Conservation (phyloP, 495 filamentous ascomycete genomes). For the Xylaria longipes region DNA sequence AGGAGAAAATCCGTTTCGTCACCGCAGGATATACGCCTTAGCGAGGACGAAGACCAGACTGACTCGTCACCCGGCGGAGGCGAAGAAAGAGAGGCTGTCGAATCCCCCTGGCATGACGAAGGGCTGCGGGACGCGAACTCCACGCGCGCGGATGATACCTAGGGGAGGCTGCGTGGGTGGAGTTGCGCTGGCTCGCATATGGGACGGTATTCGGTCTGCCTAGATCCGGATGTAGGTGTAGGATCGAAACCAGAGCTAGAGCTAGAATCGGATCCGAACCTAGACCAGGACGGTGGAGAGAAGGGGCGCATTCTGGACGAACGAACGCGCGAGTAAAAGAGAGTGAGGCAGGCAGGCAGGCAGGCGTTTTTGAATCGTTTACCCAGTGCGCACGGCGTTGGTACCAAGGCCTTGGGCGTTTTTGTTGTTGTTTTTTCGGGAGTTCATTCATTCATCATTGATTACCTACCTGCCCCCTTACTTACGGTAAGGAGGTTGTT, state of each 20-base stretch:
- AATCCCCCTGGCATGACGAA: conserved; percentile 37
- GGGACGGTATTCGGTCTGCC: not conserved
- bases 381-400: not conserved
- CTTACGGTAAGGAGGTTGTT: not conserved
- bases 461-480: not conserved
- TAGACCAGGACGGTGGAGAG: not conserved
- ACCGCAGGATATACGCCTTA: conserved; percentile 12
- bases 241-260: not conserved
- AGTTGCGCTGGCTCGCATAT: not conserved
- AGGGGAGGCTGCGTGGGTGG: conserved; percentile 21
- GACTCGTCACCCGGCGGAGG: conserved; percentile 23
- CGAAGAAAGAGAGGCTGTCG: conserved; percentile 26
- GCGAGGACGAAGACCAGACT: conserved; percentile 14
- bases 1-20: conserved; percentile 24
- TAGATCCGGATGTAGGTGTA: not conserved
- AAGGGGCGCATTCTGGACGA: not conserved
- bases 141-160: conserved; percentile 4
- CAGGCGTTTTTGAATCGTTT: not conserved
- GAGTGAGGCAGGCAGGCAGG: not conserved
- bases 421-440: not conserved
- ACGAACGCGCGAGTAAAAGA: not conserved
- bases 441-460: not conserved
- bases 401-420: not conserved
- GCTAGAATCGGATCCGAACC: not conserved
- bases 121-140: conserved; percentile 11